These are phyloP conservation scores for Umbilicaria muhlenbergii DNA, from an alignment of 495 filamentous ascomycete genomes.

Conservation along the genomic window DNA sequence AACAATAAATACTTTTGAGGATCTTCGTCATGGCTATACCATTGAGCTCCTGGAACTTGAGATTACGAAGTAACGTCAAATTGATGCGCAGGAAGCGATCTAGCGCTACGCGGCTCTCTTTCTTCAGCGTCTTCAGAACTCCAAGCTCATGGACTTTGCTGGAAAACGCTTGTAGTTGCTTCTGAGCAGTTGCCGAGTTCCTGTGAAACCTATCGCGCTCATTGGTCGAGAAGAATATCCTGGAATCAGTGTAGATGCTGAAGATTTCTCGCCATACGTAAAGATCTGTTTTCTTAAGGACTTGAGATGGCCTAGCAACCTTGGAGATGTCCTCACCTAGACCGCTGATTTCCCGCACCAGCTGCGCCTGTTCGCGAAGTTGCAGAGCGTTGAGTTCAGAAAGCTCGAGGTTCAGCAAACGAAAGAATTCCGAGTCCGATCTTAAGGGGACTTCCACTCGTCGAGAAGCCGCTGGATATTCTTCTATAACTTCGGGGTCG, in stretches of 20 bases:
- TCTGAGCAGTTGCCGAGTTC: slow-evolving; percentile 32
- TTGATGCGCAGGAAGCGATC: slow-evolving; percentile 49
- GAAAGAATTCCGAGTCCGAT: slow-evolving; percentile 54
- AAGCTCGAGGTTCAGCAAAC: slow-evolving; percentile 44
- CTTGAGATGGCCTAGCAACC: slow-evolving; percentile 40
- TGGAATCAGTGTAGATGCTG: slow-evolving; percentile 48
- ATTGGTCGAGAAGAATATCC: slow-evolving; percentile 57
- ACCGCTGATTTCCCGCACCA: slow-evolving; percentile 34
- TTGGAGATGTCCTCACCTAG: slow-evolving; percentile 40
- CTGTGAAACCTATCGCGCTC: slow-evolving; percentile 40
- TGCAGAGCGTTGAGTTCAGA: slow-evolving; percentile 43
- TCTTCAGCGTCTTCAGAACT: slow-evolving; percentile 17
- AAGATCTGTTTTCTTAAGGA: slow-evolving; percentile 41
- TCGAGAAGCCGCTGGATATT: slow-evolving; percentile 4
- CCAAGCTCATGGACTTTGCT: slow-evolving; percentile 29
- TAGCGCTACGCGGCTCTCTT: slow-evolving; percentile 38
- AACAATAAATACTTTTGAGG: slow-evolving; percentile 45
- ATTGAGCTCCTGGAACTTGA: slow-evolving; percentile 64
- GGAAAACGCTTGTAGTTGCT: slow-evolving; percentile 43
- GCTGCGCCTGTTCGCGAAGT: slow-evolving; percentile 32
- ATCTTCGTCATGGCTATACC: slow-evolving; percentile 55
- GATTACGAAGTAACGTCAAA: slow-evolving; percentile 41
- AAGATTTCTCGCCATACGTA: slow-evolving; percentile 61
- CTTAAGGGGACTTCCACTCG: slow-evolving; percentile 48
- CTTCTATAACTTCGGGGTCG: neutral